Conservation (phyloP, 2,329 filamentous ascomycete species). For the Fusarium algeriense region DNA sequence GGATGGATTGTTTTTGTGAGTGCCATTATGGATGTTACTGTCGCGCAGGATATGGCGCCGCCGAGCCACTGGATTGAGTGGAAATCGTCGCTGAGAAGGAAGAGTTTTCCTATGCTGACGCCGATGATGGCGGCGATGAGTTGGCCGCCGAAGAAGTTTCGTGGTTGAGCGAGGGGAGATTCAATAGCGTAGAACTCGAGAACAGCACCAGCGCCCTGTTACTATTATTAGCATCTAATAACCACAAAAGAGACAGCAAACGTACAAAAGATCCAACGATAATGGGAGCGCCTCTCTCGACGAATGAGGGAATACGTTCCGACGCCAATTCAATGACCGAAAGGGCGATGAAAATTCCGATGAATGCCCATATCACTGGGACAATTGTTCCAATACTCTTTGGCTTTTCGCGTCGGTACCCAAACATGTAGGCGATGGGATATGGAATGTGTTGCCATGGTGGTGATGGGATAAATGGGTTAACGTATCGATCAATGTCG, state of each 20-base stretch:
- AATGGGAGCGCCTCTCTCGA: conserved; percentile 64
- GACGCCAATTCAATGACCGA: conserved; percentile 70
- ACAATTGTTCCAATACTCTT: conserved; percentile 67
- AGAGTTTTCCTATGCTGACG: conserved; percentile 73
- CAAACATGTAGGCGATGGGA: conserved; percentile 76
- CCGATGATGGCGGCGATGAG: conserved; percentile 71
- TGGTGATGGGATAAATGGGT: conserved; percentile 75
- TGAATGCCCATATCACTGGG: conserved; percentile 70
- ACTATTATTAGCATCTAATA: conserved; percentile 10
- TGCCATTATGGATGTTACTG: conserved; percentile 73
- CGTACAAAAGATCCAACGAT: conserved; percentile 79
- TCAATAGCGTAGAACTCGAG: conserved; percentile 79
- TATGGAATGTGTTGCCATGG: conserved; percentile 73
- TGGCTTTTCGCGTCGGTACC: conserved; percentile 63
- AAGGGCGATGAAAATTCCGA: conserved; percentile 74
- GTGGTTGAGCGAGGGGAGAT: conserved; percentile 78
- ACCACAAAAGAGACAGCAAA: conserved; percentile 32
- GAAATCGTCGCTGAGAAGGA: conserved; percentile 62
- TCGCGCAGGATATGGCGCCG: conserved; percentile 73
- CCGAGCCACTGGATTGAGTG: conserved; percentile 71
- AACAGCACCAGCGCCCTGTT: conserved; percentile 79
- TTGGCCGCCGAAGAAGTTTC: conserved; percentile 77
- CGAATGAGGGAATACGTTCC: conserved; percentile 66
- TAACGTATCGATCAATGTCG: conserved; percentile 82
- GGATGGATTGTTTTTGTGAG: conserved; percentile 80